A percentile compares a stretch with the other conserved stretches of the same genome.
These are phyloP conservation scores for Neospermospora avenae DNA, from an alignment of 2,329 filamentous ascomycete genomes.

Conservation along the genomic window DNA sequence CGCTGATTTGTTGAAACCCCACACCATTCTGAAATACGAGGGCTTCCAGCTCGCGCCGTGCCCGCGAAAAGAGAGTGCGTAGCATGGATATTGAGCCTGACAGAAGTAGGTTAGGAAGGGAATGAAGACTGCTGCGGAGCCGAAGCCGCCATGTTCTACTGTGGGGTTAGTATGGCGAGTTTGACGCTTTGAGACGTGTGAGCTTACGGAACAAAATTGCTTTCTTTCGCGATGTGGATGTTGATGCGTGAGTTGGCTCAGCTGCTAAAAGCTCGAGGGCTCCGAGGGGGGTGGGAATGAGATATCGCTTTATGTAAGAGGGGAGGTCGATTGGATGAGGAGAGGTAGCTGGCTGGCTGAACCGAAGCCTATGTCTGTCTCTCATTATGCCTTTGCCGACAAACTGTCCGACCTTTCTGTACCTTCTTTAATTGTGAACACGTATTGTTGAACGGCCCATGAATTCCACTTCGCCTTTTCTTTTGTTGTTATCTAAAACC, in stretches of 20 bases:
- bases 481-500: neutral
- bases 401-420: too few species aligned
- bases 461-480: too few species aligned
- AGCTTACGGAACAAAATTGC: conserved; percentile 36
- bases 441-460: too few species aligned
- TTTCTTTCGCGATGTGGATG: conserved; percentile 6
- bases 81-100: conserved; percentile 37
- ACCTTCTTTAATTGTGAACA: too few species aligned
- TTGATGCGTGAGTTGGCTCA: conserved; percentile 15
- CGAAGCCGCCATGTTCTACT: conserved; percentile 39
- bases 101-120: conserved; percentile 34
- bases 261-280: conserved; percentile 39
- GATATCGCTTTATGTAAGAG: conserved; percentile 32
- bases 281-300: conserved; percentile 35
- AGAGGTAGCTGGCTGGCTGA: neutral
- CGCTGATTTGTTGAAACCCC: conserved; percentile 19
- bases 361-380: neutral
- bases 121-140: conserved; percentile 40
- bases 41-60: conserved; percentile 42
- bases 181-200: neutral
- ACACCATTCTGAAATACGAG: conserved; percentile 37
- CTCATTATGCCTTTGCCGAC: too few species aligned
- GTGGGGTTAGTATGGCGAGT: neutral
- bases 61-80: conserved; percentile 41
- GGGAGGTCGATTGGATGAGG: conserved; percentile 25